phyloP scores from a whole-genome alignment of 139 green algal species.

The Coelastrella sp. region DNA sequence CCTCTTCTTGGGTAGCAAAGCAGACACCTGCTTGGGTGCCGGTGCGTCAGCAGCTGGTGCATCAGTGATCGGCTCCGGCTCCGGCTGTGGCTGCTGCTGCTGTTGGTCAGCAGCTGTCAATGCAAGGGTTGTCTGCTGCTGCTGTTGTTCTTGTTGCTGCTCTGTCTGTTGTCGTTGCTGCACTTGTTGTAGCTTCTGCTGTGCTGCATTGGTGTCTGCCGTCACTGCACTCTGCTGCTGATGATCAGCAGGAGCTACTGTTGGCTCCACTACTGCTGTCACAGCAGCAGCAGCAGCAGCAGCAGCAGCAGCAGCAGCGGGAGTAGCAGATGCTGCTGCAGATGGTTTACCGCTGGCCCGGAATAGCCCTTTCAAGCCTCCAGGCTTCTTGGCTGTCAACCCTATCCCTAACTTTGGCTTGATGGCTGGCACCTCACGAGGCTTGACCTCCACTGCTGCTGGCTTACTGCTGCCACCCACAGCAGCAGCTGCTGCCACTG shows the following conservation, averaged over 20 bases:
- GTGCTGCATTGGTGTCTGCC: neutral
- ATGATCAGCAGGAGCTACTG: neutral
- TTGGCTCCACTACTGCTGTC: neutral
- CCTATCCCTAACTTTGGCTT: neutral
- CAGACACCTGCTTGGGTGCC: neutral
- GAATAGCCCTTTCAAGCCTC: neutral
- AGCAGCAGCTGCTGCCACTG: constrained; percentile 20
- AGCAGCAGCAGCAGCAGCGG: neutral
- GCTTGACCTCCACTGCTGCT: neutral
- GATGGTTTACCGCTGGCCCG: neutral
- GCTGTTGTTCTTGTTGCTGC: neutral
- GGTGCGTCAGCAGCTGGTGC: neutral
- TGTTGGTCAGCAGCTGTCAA: neutral
- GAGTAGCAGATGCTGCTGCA: neutral
- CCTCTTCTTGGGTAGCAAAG: neutral
- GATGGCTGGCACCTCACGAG: neutral
- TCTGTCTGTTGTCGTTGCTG: neutral
- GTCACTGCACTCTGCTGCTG: neutral
- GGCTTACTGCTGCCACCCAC: neutral
- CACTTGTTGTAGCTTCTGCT: neutral
- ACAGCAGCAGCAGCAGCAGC: neutral
- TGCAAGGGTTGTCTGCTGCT: neutral
- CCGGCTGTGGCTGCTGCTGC: neutral
- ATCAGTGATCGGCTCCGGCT: neutral
- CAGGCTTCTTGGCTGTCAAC: neutral